Percentiles rank a stretch among this genome's conserved stretches.
phyloP scores from a whole-genome alignment of 371 early-diverging fungal genomes.

The Circinella minor region DNA sequence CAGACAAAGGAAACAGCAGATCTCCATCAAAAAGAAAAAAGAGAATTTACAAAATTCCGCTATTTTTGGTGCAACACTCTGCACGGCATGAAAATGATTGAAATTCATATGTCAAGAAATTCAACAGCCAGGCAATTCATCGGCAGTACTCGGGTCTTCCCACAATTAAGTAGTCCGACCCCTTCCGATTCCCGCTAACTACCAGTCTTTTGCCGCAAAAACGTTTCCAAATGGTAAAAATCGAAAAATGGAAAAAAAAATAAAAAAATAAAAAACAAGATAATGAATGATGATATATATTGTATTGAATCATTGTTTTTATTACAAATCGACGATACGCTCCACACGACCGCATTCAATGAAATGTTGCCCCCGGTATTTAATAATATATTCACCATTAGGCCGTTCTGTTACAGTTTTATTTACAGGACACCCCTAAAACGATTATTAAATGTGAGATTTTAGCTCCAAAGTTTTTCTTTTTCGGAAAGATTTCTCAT shows the following conservation, averaged over 20 bases:
- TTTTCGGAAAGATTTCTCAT: too few species aligned
- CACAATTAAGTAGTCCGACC: not conserved
- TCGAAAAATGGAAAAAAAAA: not conserved
- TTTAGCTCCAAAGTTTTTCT: not conserved
- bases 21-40: not conserved
- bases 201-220: not conserved
- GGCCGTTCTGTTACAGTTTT: slow-evolving; percentile 59
- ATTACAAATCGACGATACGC: slow-evolving; percentile 34
- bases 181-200: slow-evolving; percentile 11
- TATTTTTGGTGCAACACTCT: not conserved
- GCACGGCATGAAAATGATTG: slow-evolving; percentile 12
- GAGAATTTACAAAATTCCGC: not conserved
- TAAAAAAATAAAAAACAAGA: too few species aligned
- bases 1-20: too few species aligned
- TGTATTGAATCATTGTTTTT: not conserved
- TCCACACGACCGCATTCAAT: slow-evolving; percentile 48
- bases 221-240: not conserved
- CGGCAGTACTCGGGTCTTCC: slow-evolving; percentile 11
- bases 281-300: too few species aligned
- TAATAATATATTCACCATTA: slow-evolving; percentile 55
- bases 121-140: not conserved
- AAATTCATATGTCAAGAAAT: slow-evolving; percentile 11
- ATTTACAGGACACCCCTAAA: slow-evolving; percentile 48
- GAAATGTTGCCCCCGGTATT: slow-evolving; percentile 60
- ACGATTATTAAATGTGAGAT: not conserved